Evolutionary conservation across 345 rosid genomes (phyloP), one percentile per base, ranked within the genome.

Genomic region (Crucihimalaya himalaica): DNA sequence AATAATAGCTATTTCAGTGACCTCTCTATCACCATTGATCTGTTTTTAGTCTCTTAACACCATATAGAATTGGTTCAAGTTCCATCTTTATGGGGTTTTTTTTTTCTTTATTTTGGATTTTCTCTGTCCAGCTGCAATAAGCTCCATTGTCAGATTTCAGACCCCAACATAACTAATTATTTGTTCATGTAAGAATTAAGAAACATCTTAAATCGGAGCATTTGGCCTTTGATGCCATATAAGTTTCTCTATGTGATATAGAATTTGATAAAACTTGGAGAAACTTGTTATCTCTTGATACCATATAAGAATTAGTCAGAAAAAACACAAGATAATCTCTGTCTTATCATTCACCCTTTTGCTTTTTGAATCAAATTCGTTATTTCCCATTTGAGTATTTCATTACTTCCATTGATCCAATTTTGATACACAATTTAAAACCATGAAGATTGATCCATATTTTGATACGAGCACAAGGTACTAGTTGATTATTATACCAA

Each of bases 11-110:
- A 25, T 8, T 8, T 62, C 15, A 62, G 50, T 15, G 51, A 25
- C 32, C 34, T 19, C 46, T 21, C 14, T 12, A 45, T 29, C 54
- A 16, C 29, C 47, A 21, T 21, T 28, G 18, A 12, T 25, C 7
- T 25, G 39, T 35, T 52, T 54, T 27, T 54, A 39, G 40, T 9
- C 72, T 70, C 65, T 70, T 46, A 47, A 45, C 25, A 32, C 25
- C 66, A 56, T 40, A 25, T 23, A 25, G 35, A 23, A 23, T 25
- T 61, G 32, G 28, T 62, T 25, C 21, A 14, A 40, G 52, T 42
- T 42, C 20, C 37, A 42, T 62, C 35, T 23, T 42, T 42, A 27
- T 23, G 51, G 14, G 21, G n/a, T 21, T 21, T 2, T 23, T 7
- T 16, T 16, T 19, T 3, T 20, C 12, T 21, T 20, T 7, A 12